Evolutionary conservation across 441 rosid genomes (phyloP), one percentile per base, ranked within the genome.

Genomic region (Dalechampia spathulata): DNA sequence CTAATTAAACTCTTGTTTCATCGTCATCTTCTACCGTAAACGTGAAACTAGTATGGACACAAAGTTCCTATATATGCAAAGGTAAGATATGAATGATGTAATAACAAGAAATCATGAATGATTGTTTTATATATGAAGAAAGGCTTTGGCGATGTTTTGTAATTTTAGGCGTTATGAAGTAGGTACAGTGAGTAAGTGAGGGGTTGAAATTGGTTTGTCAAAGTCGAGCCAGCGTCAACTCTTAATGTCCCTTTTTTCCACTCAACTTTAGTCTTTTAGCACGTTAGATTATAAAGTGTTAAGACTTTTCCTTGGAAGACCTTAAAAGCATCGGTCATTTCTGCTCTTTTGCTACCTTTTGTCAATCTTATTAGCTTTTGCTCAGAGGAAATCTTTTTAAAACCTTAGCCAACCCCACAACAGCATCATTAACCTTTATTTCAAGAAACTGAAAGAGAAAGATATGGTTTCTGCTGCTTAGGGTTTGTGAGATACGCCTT

Each of bases 191-290:
- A 48, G 46, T 36, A 44, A 32, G 26, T 30, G 34, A 3, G 34
- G 8, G 22, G 48, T 44, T 62, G 45, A 57, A 58, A 40, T 51
- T 43, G 50, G 57, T 23, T 30, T 36, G 46, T 65, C 50, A 54
- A 58, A 68, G 61, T 53, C 39, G 57, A 11, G 59, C 13, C 61
- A 40, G 20, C 60, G 74, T 66, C 72, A 62, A 67, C 61, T 43
- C 62, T 64, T 42, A 23, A n/a, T 2, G 20, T 22, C 1, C 1
- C 20, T 25, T 48, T 25, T 48, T 9, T 41, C 57, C 41, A 26
- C 28, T 1, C n/a, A 23, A 40, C 43, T 64, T 30, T 47, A 12
- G 60, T 45, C 50, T 56, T 47, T 60, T 62, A 52, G 62, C 70
- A 62, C 64, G 67, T 65, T 61, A 54, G 26, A 36, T 38, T 49